A percentile compares a stretch with the other conserved stretches of the same genome.
These are phyloP conservation scores for Teratosphaeria destructans DNA, from an alignment of 2,329 filamentous ascomycete species.

Conservation along the genomic window DNA sequence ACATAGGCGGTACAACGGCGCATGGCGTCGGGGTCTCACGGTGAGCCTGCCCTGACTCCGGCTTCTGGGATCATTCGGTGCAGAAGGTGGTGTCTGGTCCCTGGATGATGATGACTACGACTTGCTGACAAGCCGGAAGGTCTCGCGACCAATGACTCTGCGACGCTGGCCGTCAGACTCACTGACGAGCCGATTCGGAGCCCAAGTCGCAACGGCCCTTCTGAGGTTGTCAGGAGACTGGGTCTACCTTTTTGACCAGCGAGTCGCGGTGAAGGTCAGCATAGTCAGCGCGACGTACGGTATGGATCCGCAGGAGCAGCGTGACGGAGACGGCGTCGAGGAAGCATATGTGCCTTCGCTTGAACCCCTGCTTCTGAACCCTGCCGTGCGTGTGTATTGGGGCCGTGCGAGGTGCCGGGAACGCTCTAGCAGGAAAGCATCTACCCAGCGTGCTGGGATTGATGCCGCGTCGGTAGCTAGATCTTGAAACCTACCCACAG, in stretches of 20 bases:
- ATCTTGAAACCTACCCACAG: background rate
- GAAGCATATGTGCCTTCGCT: background rate
- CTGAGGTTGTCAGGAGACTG: background rate
- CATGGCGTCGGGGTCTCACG: background rate
- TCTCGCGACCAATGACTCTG: background rate
- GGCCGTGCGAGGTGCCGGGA: background rate
- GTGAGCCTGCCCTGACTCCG: background rate
- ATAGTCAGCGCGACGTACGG: background rate
- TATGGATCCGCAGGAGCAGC: background rate
- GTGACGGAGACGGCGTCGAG: background rate
- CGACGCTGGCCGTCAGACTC: background rate
- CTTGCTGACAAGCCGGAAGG: background rate
- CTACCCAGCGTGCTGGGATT: background rate
- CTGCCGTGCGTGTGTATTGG: background rate
- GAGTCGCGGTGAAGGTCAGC: background rate
- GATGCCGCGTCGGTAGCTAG: background rate
- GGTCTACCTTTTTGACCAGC: background rate
- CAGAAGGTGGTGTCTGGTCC: background rate
- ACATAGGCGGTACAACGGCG: background rate
- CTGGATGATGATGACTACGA: background rate
- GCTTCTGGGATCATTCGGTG: background rate
- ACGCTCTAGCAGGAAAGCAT: background rate
- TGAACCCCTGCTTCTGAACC: slow-evolving; percentile 1
- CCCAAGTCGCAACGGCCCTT: background rate
- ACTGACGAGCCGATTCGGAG: background rate